A percentile compares a stretch with the other conserved stretches of the same genome.
phyloP scores from a whole-genome alignment of 768 basidiomycete genomes.

The Nidularia pulvinata region DNA sequence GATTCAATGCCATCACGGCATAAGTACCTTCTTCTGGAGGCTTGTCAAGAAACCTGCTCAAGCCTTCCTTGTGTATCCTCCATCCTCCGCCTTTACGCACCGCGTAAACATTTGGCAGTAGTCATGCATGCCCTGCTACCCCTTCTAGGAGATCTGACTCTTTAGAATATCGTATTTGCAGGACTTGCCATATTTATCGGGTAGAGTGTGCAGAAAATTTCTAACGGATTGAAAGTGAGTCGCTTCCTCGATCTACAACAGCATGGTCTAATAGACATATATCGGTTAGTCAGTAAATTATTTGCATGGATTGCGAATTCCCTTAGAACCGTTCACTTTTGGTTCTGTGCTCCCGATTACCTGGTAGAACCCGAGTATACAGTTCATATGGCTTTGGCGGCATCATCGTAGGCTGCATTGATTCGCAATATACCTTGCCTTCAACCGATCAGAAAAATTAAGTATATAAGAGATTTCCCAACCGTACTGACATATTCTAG shows the following conservation, averaged over 20 bases:
- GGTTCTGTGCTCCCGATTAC: conserved; percentile 31
- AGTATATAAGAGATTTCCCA: conserved; percentile 1
- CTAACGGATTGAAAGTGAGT: not conserved
- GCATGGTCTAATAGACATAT: not conserved
- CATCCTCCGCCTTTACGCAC: too few species aligned
- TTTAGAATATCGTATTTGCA: not conserved
- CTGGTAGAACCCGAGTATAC: conserved; percentile 41
- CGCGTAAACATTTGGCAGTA: too few species aligned
- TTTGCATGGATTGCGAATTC: conserved; percentile 34
- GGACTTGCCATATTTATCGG: not conserved
- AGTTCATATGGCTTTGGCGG: conserved; percentile 32
- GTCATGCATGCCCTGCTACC: too few species aligned
- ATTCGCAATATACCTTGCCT: too few species aligned
- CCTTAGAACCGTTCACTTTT: conserved; percentile 36
- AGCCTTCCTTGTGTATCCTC: too few species aligned
- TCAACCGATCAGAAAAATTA: too few species aligned
- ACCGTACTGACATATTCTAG: conserved; percentile 16
- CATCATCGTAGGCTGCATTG: conserved; percentile 23
- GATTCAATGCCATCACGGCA: too few species aligned
- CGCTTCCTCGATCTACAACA: not conserved
- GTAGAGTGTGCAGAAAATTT: not conserved
- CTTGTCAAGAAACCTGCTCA: too few species aligned
- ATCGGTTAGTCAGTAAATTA: conserved; percentile 26
- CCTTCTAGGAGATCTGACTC: too few species aligned
- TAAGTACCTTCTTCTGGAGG: too few species aligned